A percentile compares a stretch with the other conserved stretches of the same genome.
phyloP scores from a whole-genome alignment of 2,329 filamentous ascomycete genomes.

The Colletotrichum lupini region DNA sequence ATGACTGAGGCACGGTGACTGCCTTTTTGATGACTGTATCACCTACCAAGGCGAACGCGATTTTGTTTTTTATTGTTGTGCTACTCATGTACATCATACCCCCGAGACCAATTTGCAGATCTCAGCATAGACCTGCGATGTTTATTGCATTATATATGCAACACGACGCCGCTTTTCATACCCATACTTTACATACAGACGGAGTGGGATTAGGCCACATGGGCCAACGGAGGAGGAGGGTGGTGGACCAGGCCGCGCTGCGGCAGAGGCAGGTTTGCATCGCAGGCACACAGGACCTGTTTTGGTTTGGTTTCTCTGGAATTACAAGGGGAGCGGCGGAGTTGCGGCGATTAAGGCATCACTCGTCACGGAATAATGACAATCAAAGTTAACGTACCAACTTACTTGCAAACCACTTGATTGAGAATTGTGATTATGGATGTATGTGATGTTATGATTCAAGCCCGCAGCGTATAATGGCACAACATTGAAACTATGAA shows the following conservation, averaged over 20 bases:
- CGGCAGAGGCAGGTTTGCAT: slow-evolving; percentile 13
- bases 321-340: slow-evolving; percentile 36
- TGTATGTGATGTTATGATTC: not conserved
- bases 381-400: slow-evolving; percentile 41
- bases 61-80: slow-evolving; percentile 30
- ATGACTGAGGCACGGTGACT: slow-evolving; percentile 20
- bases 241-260: not conserved
- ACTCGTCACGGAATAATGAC: slow-evolving; percentile 35
- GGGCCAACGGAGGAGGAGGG: slow-evolving; percentile 8
- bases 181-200: slow-evolving; percentile 29
- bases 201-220: slow-evolving; percentile 3
- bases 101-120: slow-evolving; percentile 30
- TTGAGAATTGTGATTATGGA: not conserved
- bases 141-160: slow-evolving; percentile 23
- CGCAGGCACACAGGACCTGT: slow-evolving; percentile 13
- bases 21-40: not conserved
- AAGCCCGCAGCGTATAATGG: slow-evolving; percentile 13
- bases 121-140: slow-evolving; percentile 28
- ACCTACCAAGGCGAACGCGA: not conserved
- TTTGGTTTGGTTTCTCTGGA: slow-evolving; percentile 36
- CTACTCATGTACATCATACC: slow-evolving; percentile 35
- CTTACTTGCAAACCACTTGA: slow-evolving; percentile 39
- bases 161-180: slow-evolving; percentile 32
- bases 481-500: not conserved
- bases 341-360: slow-evolving; percentile 37